Evolutionary conservation across 805 yeast species (phyloP), one percentile per base, ranked within the genome.

Genomic region (Sugiyamaella valdiviana): DNA sequence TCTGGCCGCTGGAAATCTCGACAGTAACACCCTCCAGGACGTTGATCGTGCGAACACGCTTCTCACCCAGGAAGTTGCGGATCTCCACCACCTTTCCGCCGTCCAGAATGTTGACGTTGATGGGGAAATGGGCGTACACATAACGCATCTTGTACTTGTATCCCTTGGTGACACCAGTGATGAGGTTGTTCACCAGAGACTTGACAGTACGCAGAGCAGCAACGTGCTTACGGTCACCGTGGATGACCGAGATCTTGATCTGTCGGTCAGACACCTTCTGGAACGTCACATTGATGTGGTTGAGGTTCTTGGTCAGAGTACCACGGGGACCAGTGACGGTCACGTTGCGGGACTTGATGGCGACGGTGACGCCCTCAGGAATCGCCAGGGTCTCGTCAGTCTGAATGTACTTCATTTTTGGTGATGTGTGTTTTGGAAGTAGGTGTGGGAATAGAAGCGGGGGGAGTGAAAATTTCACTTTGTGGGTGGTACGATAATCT

Each of bases 101-200:
- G 61, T 85, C 88, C 70, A 85, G 71, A 62, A 89, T 74, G 80
- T 90, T 91, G 63, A 93, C 96, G 77, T 93, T 93, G 78, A 95
- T 93, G 74, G 99, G 99, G 96, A 93, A 93, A 86, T 93, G 98
- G 83, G 99, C 99, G 73, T 91, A 95, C 59, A 93, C 99, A 75
- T 88, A 89, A 82, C 97, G 89, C 96, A 93, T 85, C 86, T 93
- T 93, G 93, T 93, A 93, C 78, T 86, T 83, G 95, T 77, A 91
- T 76, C 98, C 98, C 80, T 83, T 83, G 72, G 99, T 93, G 72
- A 93, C 99, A 85, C 99, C 99, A 63, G 85, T 86, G 76, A 93
- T 74, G 82, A 93, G 75, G 86, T 93, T 93, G 71, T 87, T 71
- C 67, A 93, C 80, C 72, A 93, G 78, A 60, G 98, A 87, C 79